Base-by-base conservation (phyloP, 2,329 filamentous ascomycete genomes). In the Colletotrichum falcatum region DNA sequence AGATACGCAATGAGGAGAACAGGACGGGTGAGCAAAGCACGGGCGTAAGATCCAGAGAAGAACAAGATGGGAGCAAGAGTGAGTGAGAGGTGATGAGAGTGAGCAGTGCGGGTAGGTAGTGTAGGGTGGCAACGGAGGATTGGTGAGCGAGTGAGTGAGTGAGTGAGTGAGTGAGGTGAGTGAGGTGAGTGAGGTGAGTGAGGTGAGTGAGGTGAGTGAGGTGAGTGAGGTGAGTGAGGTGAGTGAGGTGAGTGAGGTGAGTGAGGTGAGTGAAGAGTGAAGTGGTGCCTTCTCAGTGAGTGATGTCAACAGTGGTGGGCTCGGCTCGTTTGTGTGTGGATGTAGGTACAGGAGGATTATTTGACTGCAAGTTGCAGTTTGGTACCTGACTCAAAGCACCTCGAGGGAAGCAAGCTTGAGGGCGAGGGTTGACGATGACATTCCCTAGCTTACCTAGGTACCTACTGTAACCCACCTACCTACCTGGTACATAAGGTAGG, bases 271-370 rank as follows among this genome's bases (percentile, higher is more conserved):
- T 3, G 3, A 2, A 8, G 3, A 44, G 20, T 23, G 9, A 3
- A 23, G 44, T 14, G 39, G 39, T 42, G 18, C 39, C 18, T 42
- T 42, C 14, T 18, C 39, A 20, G 39, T 20, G 16, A 65, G 66
- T 69, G 66, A 69, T 65, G 66, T 69, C 66, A 69, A 59, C 28
- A 46, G 66, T 54, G 60, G 66, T 54, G 60, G 61, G 61, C 66
- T 68, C 44, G 46, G 53, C 46, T 68, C 35, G 35, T 18, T 30
- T 62, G 60, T 16, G 58, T 28, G 30, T 63, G 37, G n/a, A 37
- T 26, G 6, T 16, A 11, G 11, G 18, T 39, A 39, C 28, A 14
- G 3, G 11, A 33, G 53, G 33, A 11, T 56, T 26, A 14, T 12
- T 53, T 55, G n/a, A 37, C 8, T 54, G 51, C 11, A 12, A 35